Evolutionary conservation across 345 rosid genomes (phyloP), one percentile per base, ranked within the genome.

Genomic region (Bruguiera sexangula): DNA sequence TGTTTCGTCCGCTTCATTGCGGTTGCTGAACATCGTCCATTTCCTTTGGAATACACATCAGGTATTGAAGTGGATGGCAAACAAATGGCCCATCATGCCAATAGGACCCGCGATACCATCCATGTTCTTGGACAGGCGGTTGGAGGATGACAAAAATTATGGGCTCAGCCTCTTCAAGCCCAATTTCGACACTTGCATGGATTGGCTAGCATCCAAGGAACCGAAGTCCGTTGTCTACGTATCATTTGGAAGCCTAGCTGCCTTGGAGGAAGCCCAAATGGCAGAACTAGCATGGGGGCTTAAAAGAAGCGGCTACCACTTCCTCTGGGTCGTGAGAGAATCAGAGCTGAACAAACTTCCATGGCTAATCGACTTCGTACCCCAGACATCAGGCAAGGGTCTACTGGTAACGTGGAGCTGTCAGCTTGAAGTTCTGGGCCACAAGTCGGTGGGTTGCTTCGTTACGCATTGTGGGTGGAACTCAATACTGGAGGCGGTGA

Each of bases 391-490:
- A 9, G 78, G 72, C 21, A 79, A 29, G n/a, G 89, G 82, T 2
- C 11, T 86, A 59, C 62, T 86, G 2, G 77, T 82, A 61, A 65
- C 61, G 9, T 88, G 93, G 93, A 70, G 82, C 66, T 83, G 82
- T 30, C 93, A 88, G 51, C 78, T 81, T 13, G 78, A 88, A 67
- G 82, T 86, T 22, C 50, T 88, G 15, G 81, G 87, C 16, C 72
- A 80, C 67, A 72, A 73, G 63, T 76, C 87, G 5, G 55, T 80
- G 0, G 92, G 89, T 26, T 88, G 89, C 58, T 88, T 85, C 69
- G 61, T 88, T 62, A 85, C 85, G 1, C 92, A 85, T 22, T 81
- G 88, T 53, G 89, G 92, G 3, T 88, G 92, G 92, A 88, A 88
- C 71, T 85, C 84, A n/a, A 82, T 84, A 0, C 66, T 85, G 21